phyloP scores from a whole-genome alignment of 2,329 filamentous ascomycete genomes.

The Hymenoscyphus linearis region DNA sequence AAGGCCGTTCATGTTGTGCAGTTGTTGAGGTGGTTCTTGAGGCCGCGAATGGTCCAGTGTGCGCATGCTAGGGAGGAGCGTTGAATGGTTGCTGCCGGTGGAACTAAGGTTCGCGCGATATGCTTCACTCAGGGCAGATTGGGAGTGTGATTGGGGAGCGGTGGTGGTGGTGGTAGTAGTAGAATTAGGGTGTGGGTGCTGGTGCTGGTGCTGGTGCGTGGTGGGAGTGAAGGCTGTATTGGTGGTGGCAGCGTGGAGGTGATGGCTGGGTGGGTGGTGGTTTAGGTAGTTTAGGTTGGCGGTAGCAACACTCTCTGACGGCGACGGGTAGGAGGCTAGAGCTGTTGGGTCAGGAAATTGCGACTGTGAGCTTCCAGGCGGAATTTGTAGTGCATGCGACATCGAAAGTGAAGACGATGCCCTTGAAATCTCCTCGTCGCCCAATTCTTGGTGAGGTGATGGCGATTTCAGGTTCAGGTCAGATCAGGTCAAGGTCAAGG shows the following conservation, averaged over 20 bases:
- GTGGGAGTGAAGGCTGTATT: too few species aligned
- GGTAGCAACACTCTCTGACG: neutral
- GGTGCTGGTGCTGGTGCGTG: neutral
- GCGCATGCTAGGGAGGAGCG: conserved; percentile 46
- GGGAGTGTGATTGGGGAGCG: conserved; percentile 43
- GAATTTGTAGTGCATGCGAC: conserved; percentile 27
- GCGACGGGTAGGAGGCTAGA: conserved; percentile 17
- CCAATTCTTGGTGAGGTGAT: neutral
- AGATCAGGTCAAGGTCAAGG: too few species aligned
- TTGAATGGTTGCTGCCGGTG: conserved; percentile 40
- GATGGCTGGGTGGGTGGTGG: neutral
- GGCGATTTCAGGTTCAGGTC: neutral
- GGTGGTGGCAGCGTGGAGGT: too few species aligned
- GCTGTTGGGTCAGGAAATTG: conserved; percentile 19
- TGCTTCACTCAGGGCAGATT: conserved; percentile 35
- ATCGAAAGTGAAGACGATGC: conserved; percentile 29
- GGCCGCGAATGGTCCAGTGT: conserved; percentile 37
- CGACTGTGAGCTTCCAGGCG: conserved; percentile 8
- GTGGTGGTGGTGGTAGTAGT: conserved; percentile 40
- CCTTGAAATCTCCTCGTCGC: neutral
- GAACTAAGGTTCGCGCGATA: conserved; percentile 37
- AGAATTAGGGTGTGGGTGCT: conserved; percentile 6
- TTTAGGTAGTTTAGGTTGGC: neutral
- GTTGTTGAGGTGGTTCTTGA: conserved; percentile 27
- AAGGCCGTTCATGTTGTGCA: conserved; percentile 43